Conservation (phyloP, 305 asterid genomes). For the Solanum aculeatissimum region DNA sequence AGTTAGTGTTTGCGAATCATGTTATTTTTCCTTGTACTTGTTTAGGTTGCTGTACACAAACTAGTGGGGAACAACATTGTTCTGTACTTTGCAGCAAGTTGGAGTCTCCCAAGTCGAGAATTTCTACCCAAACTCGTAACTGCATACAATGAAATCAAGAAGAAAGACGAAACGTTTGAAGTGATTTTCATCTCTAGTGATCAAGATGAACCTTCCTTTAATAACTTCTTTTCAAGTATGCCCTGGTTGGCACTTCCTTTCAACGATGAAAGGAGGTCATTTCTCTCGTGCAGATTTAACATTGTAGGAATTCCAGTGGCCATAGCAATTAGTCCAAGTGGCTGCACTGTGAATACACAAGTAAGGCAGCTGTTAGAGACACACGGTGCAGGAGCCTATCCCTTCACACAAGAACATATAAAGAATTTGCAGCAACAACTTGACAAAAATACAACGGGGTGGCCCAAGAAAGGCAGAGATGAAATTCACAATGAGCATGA, state of each 20-base stretch:
- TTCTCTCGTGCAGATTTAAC: slow-evolving; percentile 11
- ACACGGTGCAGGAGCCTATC: slow-evolving; percentile 16
- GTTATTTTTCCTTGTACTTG: neutral
- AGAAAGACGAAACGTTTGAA: slow-evolving; percentile 9
- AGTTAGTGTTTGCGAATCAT: neutral
- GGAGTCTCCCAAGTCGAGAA: slow-evolving; percentile 26
- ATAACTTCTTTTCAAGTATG: slow-evolving; percentile 16
- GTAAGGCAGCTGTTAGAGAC: slow-evolving; percentile 16
- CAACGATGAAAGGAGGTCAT: slow-evolving; percentile 6
- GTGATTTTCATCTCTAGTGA: slow-evolving; percentile 28
- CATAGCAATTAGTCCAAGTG: slow-evolving; percentile 18
- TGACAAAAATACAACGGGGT: slow-evolving; percentile 11
- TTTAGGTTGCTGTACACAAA: slow-evolving; percentile 16
- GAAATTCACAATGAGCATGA: slow-evolving; percentile 16
- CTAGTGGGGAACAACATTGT: slow-evolving; percentile 22
- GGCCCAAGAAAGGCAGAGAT: slow-evolving; percentile 18
- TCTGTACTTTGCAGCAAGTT: slow-evolving; percentile 22
- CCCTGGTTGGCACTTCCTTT: slow-evolving; percentile 28
- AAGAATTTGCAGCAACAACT: neutral
- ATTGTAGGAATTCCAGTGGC: slow-evolving; percentile 22
- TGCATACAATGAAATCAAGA: slow-evolving; percentile 19
- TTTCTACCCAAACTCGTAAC: slow-evolving; percentile 13
- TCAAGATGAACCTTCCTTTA: slow-evolving; percentile 10
- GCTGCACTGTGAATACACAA: slow-evolving; percentile 12
- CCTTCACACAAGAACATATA: slow-evolving; percentile 13